Evolutionary conservation across 345 rosid genomes (phyloP), one percentile per base, ranked within the genome.

Genomic region (Eucalyptus coolabah): DNA sequence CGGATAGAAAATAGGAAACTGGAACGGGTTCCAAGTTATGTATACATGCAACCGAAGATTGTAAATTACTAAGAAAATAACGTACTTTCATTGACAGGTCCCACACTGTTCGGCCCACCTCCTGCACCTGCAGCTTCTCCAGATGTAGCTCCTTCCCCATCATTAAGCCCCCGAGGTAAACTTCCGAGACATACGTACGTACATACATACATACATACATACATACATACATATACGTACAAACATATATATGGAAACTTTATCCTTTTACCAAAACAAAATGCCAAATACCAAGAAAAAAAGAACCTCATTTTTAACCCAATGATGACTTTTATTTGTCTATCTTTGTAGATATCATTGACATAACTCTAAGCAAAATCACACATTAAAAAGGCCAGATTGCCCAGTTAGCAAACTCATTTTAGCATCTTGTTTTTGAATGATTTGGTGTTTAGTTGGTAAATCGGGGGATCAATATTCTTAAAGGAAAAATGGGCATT

Each of bases 91-190:
- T 40, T 21, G 40, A 77, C 95, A 96, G 99, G 99, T 91, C 97
- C 98, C 26, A 93, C 85, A 63, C 88, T 94, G 44, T 92, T 95
- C 45, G 93, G 93, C 87, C 95, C 96, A 80, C 50, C 95, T 50
- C 95, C 91, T 89, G 93, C 96, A 67, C 94, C 97, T n/a, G 44
- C 93, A 40, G 24, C 88, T 23, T 7, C 91, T 32, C 87, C 89
- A 14, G 2, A 72, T 45, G 1, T 6, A 4, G 91, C 91, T 85
- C 87, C 91, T 34, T 91, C 93, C 54, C 88, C 89, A 37, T 89
- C 96, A 86, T 65, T 93, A 23, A 93, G 94, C 88, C 95, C 97
- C 80, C 91, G 77, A 92, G 95, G 99, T 97, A 37, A 50, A 21
- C 47, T 19, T 77, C 28, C 28, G 4, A 67, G 12, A 67, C 19